Evolutionary conservation across 1,284 basidiomycete genomes (phyloP), one percentile per base, ranked within the genome.

Genomic region (Ceratobasidium sp.): DNA sequence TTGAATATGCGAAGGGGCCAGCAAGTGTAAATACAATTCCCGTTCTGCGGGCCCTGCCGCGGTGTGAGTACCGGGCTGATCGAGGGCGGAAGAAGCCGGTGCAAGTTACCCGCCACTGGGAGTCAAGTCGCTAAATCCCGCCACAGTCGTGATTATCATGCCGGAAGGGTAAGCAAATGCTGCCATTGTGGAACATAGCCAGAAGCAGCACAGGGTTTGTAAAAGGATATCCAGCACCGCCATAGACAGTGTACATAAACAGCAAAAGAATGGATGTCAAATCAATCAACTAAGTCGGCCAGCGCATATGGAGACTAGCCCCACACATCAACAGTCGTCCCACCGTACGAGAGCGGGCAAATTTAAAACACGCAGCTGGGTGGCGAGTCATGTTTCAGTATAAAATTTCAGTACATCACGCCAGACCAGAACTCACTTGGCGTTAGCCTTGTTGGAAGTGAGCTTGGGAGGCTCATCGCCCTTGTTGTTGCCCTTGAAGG

Each of bases 401-500:
- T 54, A 53, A 24, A 56, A 11, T 13, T 19, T 22, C 31, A 56
- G 37, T 2, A 22, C 31, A 4, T 31, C 27, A 16, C 48, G 27
- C 49, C 34, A 61, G 13, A n/a, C 43, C 1, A 51, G 53, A 0
- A 64, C 74, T 53, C n/a, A 75, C 66, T 51, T 54, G 49, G 74
- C 7, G 49, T 75, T 75, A 22, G 48, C 13, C 48, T 62, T 51
- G 74, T 75, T 75, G 19, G 74, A 71, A 11, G 74, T 71, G 3
- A 75, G 59, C 74, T 69, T 75, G 29, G 65, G 31, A 7, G 74
- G 74, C 56, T 74, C 74, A 14, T 66, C 58, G 3, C 74, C 74
- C 29, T 58, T 68, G 65, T 53, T 74, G 65, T 74, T 74, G 29
- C 74, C 74, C 74, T 69, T 1, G 74, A 65, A 74, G 6, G 64